Base-by-base conservation (phyloP, 371 early-diverging fungal species). In the Mucor saturninus region DNA sequence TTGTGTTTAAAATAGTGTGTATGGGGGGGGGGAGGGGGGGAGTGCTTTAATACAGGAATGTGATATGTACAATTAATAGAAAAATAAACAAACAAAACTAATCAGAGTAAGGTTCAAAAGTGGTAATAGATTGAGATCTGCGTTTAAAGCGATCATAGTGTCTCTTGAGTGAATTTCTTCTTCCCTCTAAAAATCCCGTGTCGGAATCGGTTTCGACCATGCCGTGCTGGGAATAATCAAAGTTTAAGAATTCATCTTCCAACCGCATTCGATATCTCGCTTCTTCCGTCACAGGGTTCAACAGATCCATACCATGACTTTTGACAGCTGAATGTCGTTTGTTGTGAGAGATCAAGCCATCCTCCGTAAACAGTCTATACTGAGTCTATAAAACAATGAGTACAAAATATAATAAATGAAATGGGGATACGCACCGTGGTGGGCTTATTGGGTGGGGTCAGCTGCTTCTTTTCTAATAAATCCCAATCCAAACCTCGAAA, bases 401-500 rank as follows among this genome's bases (percentile, higher is more conserved):
- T 5, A 45, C 1, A 45, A n/a, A 43, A 2, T 14, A 26, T 5
- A 21, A 46, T 3, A 5, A 50, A 11, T 11, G 21, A 50, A 11
- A 13, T 29, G 26, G 28, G 2, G 13, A 32, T 57, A 57, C 49
- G 13, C 43, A 58, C 58, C 10, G 52, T 54, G 31, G 30, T 10
- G 3, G 28, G 7, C 13, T 50, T 50, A 21, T 53, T 59, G 5
- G 89, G 88, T 35, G 90, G 85, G 2, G 51, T 61, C 11, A 80
- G 74, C 51, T 81, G 73, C 58, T 89, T 88, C 15, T 74, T 54
- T 21, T 74, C 76, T 10, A 90, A 64, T 54, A 74, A 68, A 54
- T 75, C 77, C 88, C 88, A 90, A 42, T 86, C 83, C 32, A 88
- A 63, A 15, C 76, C 82, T 31, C 64, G 39, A 61, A 89, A 90